Evolutionary conservation across 108 stramenopile genomes (phyloP).

Genomic region (Thalassiosira profunda): DNA sequence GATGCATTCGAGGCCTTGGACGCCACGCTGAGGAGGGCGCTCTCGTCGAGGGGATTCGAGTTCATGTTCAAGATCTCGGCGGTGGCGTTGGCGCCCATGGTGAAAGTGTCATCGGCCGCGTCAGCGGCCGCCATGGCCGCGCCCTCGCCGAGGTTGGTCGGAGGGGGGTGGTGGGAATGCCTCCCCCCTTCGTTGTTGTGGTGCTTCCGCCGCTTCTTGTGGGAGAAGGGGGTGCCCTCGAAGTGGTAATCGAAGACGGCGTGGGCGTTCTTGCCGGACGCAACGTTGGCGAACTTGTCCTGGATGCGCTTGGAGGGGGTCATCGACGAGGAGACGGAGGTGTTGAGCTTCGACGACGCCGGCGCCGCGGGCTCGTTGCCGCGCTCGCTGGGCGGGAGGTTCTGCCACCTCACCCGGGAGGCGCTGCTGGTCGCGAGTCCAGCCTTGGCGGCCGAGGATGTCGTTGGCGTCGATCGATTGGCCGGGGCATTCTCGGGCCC

Average conservation of each 20-base stretch:
- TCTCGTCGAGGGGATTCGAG: background rate
- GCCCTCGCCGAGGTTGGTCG: background rate
- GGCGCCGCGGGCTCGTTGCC: no score
- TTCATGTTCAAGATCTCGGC: slow-evolving; percentile 30
- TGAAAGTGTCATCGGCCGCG: slow-evolving; percentile 28
- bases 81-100: slow-evolving; percentile 27
- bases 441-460: no score
- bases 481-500: no score
- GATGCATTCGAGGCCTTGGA: slow-evolving; percentile 9
- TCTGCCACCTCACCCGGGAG: no score
- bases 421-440: no score
- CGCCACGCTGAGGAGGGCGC: slow-evolving; percentile 6
- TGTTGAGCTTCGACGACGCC: no score
- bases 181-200: background rate
- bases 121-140: background rate
- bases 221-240: slow-evolving; percentile 23
- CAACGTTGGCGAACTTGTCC: no score
- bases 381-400: no score
- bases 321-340: no score
- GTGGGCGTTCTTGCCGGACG: no score
- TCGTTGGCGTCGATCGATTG: no score
- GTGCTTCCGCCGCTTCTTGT: background rate
- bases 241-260: slow-evolving; percentile 24
- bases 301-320: no score
- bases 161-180: background rate